A percentile compares a stretch with the other conserved stretches of the same genome.
Conservation (phyloP, 75 land plant species). For the Adiantum capillusveneris region DNA sequence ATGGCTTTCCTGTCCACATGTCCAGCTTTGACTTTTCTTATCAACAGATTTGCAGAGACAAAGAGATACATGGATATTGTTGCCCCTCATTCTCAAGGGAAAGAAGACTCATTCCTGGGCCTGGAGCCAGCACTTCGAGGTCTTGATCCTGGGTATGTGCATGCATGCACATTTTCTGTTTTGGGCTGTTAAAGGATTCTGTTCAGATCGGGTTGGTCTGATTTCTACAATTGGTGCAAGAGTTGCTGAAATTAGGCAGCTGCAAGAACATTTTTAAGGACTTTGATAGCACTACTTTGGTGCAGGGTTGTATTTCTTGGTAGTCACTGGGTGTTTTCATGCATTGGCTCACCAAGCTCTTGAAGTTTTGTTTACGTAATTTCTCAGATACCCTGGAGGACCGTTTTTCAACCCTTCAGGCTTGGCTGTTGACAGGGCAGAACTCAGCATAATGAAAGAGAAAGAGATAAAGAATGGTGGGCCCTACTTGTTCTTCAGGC, state of each 20-base stretch:
- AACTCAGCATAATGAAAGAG: slow-evolving; percentile 45
- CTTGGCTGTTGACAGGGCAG: slow-evolving; percentile 44
- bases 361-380: no score
- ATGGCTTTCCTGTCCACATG: no score
- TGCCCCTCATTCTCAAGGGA: slow-evolving; percentile 76
- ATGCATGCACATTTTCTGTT: not conserved
- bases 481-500: not conserved
- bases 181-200: no score
- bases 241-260: no score
- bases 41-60: slow-evolving; percentile 67
- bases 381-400: slow-evolving; percentile 78
- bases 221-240: no score
- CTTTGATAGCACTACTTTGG: no score
- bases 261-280: no score
- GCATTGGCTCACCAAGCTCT: no score
- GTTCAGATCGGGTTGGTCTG: no score
- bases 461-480: slow-evolving; percentile 86
- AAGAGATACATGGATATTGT: slow-evolving; percentile 81
- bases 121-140: slow-evolving; percentile 72
- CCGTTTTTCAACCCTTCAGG: slow-evolving; percentile 81
- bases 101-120: slow-evolving; percentile 67
- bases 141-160: slow-evolving; percentile 59
- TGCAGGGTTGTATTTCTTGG: no score
- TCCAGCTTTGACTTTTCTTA: no score
- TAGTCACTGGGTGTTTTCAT: no score